Conservation (phyloP, 331 rosid species). For the Rhamnella rubrinervis region DNA sequence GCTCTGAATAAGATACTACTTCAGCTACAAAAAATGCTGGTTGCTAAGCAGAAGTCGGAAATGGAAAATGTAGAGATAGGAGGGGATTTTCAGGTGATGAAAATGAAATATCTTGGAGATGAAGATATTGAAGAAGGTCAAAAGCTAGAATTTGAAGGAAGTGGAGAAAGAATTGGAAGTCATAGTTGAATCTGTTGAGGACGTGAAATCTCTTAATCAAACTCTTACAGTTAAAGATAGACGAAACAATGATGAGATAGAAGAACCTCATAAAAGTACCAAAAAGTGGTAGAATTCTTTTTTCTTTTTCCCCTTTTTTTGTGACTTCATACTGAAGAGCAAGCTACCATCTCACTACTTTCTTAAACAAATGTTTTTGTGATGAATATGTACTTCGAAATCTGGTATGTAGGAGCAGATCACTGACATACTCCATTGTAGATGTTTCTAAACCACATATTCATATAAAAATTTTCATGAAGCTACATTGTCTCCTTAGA, state of each 20-base stretch:
- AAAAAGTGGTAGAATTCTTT: constrained; percentile 43
- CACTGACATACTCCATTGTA: too few relatives aligned
- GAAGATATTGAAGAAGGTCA: constrained; percentile 76
- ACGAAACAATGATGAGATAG: constrained; percentile 81
- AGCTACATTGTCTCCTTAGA: not conserved
- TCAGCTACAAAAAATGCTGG: constrained; percentile 76
- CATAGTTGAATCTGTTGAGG: constrained; percentile 46
- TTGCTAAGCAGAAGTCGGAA: constrained; percentile 83
- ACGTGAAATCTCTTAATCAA: constrained; percentile 45
- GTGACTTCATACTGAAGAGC: not conserved
- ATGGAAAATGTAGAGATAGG: constrained; percentile 85
- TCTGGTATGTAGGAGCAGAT: too few relatives aligned
- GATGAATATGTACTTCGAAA: too few relatives aligned
- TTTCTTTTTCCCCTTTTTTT: not conserved
- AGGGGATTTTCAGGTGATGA: constrained; percentile 85
- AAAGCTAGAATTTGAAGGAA: constrained; percentile 57
- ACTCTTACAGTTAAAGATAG: constrained; percentile 73
- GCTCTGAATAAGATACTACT: constrained; percentile 64
- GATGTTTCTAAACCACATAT: too few relatives aligned
- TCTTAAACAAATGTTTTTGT: not conserved
- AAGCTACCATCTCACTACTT: not conserved
- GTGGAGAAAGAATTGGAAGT: constrained; percentile 56
- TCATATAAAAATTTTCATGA: too few relatives aligned
- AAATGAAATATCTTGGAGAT: constrained; percentile 71
- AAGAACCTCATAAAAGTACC: constrained; percentile 74